These are phyloP conservation scores for Rutstroemia sp. DNA, from an alignment of 2,329 filamentous ascomycete species.

Conservation along the genomic window DNA sequence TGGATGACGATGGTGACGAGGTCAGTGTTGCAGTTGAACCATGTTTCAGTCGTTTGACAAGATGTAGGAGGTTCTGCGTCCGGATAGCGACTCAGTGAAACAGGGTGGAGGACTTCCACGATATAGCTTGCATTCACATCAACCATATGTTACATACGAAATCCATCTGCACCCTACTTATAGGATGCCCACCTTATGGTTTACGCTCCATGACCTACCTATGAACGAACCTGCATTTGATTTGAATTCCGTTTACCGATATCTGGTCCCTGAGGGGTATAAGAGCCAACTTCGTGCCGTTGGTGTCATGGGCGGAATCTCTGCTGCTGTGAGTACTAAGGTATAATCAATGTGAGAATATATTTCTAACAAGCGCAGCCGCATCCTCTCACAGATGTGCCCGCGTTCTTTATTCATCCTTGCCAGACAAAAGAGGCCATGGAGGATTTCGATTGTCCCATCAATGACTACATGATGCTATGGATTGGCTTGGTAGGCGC, in stretches of 20 bases:
- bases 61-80: slow-evolving; percentile 21
- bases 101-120: slow-evolving; percentile 8
- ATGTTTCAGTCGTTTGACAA: slow-evolving; percentile 2
- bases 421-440: slow-evolving; percentile 83
- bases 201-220: slow-evolving; percentile 54
- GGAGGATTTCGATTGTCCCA: slow-evolving; percentile 50
- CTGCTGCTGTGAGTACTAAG: slow-evolving; percentile 59
- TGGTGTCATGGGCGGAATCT: slow-evolving; percentile 66
- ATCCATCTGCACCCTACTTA: slow-evolving; percentile 71
- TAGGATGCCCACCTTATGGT: slow-evolving; percentile 68
- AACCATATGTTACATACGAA: slow-evolving; percentile 52
- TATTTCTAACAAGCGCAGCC: slow-evolving; percentile 19
- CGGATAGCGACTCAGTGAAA: neutral
- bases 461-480: slow-evolving; percentile 68
- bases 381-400: slow-evolving; percentile 72
- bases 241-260: slow-evolving; percentile 63
- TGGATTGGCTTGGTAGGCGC: slow-evolving; percentile 87
- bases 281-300: slow-evolving; percentile 51
- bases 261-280: slow-evolving; percentile 61
- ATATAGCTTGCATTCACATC: slow-evolving; percentile 29
- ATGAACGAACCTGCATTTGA: slow-evolving; percentile 49
- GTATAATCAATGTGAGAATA: neutral
- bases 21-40: slow-evolving; percentile 15
- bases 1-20: slow-evolving; percentile 25
- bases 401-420: slow-evolving; percentile 87